Percentiles rank a stretch among this genome's conserved stretches.
phyloP scores from a whole-genome alignment of 2,329 filamentous ascomycete genomes.

The Ophiocordyceps sinensis region DNA sequence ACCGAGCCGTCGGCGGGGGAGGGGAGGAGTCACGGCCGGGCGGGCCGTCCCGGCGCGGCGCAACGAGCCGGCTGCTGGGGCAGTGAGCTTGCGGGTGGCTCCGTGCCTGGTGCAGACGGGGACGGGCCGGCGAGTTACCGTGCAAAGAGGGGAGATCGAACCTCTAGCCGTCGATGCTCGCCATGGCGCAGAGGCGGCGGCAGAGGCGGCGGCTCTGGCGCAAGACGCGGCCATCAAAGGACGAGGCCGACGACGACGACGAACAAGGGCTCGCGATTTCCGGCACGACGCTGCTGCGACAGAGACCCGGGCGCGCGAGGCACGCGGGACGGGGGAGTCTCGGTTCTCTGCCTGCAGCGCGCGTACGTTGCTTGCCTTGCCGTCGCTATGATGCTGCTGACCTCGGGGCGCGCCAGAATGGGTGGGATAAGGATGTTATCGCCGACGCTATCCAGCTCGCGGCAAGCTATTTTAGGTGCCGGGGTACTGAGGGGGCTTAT shows the following conservation, averaged over 20 bases:
- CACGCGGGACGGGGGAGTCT: too few relatives aligned
- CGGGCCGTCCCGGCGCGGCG: background rate
- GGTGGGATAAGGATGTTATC: too few relatives aligned
- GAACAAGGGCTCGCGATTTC: background rate
- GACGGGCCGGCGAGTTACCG: background rate
- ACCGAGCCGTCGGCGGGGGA: conserved; percentile 2
- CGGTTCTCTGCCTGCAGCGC: too few relatives aligned
- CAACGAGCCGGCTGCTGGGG: background rate
- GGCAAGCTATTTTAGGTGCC: too few relatives aligned
- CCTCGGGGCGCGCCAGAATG: too few relatives aligned
- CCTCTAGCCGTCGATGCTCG: conserved; percentile 4
- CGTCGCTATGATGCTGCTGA: too few relatives aligned
- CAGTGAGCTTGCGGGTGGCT: background rate
- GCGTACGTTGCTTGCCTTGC: too few relatives aligned
- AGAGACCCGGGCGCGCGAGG: too few relatives aligned
- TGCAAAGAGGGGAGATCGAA: background rate
- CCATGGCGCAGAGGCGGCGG: conserved; percentile 7
- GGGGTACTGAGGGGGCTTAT: too few relatives aligned
- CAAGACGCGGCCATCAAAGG: conserved; percentile 7
- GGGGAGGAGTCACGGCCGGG: background rate
- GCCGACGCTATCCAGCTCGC: too few relatives aligned
- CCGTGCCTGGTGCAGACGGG: background rate
- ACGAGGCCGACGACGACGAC: background rate
- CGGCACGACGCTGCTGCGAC: too few relatives aligned
- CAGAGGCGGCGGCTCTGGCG: conserved; percentile 7